Evolutionary conservation across 257 asterid species (phyloP).

Genomic region (Mentha longifolia): DNA sequence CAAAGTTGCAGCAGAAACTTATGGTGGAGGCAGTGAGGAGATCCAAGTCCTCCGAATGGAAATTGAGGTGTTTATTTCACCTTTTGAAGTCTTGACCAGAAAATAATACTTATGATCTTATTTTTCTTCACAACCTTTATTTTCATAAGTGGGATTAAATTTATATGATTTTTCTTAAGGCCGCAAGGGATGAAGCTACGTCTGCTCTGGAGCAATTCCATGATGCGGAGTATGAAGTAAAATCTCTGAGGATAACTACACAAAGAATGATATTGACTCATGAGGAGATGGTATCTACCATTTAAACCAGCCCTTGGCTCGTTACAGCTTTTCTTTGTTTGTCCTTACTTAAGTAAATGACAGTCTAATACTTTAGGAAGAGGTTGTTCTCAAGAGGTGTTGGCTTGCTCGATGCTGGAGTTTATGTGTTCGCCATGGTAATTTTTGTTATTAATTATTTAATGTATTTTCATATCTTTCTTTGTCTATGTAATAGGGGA

Average conservation of each 20-base stretch:
- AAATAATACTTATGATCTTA: no score
- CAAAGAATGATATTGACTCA: constrained; percentile 74
- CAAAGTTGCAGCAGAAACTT: constrained; percentile 74
- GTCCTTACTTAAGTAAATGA: constrained; percentile 48
- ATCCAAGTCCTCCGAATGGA: constrained; percentile 71
- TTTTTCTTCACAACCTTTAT: background rate
- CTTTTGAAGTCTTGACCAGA: background rate
- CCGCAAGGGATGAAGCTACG: constrained; percentile 78
- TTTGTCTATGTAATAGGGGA: background rate
- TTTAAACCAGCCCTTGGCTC: constrained; percentile 12
- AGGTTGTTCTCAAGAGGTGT: constrained; percentile 88
- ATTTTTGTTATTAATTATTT: constrained; percentile 1
- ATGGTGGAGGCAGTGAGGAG: constrained; percentile 78
- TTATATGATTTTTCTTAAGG: constrained; percentile 41
- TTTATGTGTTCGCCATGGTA: constrained; percentile 72
- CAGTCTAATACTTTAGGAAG: constrained; percentile 72
- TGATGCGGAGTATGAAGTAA: constrained; percentile 53
- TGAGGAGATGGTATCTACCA: constrained; percentile 77
- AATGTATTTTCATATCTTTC: background rate
- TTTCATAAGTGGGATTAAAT: constrained; percentile 6
- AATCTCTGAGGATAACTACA: constrained; percentile 61
- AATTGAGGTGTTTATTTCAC: constrained; percentile 63
- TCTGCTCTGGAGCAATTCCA: constrained; percentile 65
- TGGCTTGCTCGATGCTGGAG: constrained; percentile 96
- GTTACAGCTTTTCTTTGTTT: constrained; percentile 28